Evolutionary conservation across 179 eudicot species (phyloP).

Genomic region (Silene vulgaris): DNA sequence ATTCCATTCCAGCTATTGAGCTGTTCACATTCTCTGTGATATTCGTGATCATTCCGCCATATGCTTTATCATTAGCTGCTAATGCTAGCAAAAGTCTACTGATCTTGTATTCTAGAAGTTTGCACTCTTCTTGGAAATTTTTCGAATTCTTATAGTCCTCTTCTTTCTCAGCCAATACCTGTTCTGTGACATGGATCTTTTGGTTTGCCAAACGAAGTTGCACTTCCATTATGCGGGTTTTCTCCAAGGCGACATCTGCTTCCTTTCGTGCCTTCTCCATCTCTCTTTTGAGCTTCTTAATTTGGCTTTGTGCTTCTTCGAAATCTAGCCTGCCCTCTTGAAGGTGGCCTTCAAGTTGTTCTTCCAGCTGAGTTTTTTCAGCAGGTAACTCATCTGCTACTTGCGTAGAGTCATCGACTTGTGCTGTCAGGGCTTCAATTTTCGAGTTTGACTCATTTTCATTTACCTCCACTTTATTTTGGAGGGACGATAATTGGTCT

Average conservation of each 20-base stretch:
- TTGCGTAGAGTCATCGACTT: constrained; percentile 31
- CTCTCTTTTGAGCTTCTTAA: constrained; percentile 37
- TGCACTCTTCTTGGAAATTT: constrained; percentile 47
- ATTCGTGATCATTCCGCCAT: constrained; percentile 35
- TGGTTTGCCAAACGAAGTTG: constrained; percentile 38
- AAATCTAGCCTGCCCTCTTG: constrained; percentile 30
- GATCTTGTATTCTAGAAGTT: constrained; percentile 41
- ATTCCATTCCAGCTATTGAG: constrained; percentile 44
- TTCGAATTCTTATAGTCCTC: constrained; percentile 30
- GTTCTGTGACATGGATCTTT: constrained; percentile 42
- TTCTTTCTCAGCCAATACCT: constrained; percentile 37
- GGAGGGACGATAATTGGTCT: constrained; percentile 26
- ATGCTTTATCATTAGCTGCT: constrained; percentile 41
- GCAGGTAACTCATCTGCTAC: constrained; percentile 31
- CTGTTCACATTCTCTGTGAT: constrained; percentile 44
- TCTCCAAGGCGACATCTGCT: constrained; percentile 28
- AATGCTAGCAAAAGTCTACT: constrained; percentile 32
- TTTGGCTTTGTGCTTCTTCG: constrained; percentile 35
- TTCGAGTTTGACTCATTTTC: constrained; percentile 32
- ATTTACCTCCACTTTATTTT: constrained; percentile 26
- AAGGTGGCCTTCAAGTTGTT: constrained; percentile 31
- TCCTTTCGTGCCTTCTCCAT: constrained; percentile 37
- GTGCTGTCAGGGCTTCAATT: constrained; percentile 33
- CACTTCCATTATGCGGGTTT: constrained; percentile 37
- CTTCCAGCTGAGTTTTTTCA: constrained; percentile 35